These are phyloP conservation scores for Tuber borchii DNA, from an alignment of 495 filamentous ascomycete genomes.

Conservation along the genomic window DNA sequence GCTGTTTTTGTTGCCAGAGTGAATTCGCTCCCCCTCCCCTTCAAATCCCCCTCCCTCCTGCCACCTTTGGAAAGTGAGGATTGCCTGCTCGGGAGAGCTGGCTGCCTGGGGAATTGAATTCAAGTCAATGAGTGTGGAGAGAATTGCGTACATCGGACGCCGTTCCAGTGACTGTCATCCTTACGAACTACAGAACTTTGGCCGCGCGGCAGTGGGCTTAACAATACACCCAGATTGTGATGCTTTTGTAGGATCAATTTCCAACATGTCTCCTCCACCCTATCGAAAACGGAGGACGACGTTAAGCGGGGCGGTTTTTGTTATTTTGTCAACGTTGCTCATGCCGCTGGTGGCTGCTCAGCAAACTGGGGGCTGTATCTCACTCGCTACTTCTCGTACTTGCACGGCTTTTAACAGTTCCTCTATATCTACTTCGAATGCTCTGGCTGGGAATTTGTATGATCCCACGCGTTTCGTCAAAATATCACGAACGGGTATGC, in stretches of 20 bases:
- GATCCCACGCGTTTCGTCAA: conserved; percentile 37
- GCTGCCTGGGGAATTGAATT: conserved; percentile 24
- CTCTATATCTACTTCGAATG: conserved; percentile 67
- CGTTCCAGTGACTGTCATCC: conserved; percentile 20
- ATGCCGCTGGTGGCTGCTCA: conserved; percentile 29
- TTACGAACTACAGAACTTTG: conserved; percentile 8
- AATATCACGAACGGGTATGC: conserved; percentile 3
- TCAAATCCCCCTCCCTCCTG: conserved; percentile 21
- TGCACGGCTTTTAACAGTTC: conserved; percentile 80
- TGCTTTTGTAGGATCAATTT: conserved; percentile 14
- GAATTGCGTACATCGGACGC: conserved; percentile 25
- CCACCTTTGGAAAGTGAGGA: conserved; percentile 28
- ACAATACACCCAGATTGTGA: conserved; percentile 18
- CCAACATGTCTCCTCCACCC: conserved; percentile 29
- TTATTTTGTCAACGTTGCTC: conserved; percentile 25
- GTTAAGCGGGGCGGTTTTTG: conserved; percentile 25
- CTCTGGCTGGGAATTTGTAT: conserved; percentile 67
- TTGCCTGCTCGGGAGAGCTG: conserved; percentile 36
- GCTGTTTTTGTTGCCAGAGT: conserved; percentile 12
- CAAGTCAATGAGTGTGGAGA: conserved; percentile 34
- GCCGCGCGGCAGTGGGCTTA: conserved; percentile 7
- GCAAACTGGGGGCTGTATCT: conserved; percentile 55
- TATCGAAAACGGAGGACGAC: conserved; percentile 31
- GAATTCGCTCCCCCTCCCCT: conserved; percentile 18
- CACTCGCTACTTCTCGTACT: conserved; percentile 66